phyloP scores from a whole-genome alignment of 1,284 basidiomycete species.

The Ceratobasidium sp. region DNA sequence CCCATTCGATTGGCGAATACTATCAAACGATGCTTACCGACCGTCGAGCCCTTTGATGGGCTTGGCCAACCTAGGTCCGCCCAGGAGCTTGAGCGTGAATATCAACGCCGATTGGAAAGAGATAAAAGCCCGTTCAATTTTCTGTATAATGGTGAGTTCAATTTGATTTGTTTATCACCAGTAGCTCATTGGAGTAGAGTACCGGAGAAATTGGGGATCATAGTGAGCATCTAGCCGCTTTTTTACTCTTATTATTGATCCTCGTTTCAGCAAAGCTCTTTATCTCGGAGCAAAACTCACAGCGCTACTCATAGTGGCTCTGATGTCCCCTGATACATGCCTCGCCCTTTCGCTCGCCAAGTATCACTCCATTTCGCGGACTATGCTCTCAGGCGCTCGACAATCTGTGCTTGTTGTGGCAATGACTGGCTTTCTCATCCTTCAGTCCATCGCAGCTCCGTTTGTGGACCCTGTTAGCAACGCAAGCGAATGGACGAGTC shows the following conservation, averaged over 20 bases:
- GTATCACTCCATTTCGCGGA: conserved; percentile 36
- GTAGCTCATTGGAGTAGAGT: conserved; percentile 58
- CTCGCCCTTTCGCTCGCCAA: conserved; percentile 62
- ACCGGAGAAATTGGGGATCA: conserved; percentile 72
- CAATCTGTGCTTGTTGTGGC: conserved; percentile 71
- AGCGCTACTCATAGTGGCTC: conserved; percentile 71
- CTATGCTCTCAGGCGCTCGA: conserved; percentile 66
- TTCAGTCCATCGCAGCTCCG: conserved; percentile 70
- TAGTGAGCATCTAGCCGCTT: conserved; percentile 53
- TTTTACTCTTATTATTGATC: background rate
- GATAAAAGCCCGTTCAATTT: conserved; percentile 78
- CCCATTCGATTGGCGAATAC: conserved; percentile 70
- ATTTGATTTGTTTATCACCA: conserved; percentile 14
- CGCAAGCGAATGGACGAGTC: conserved; percentile 77
- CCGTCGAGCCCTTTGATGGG: conserved; percentile 75
- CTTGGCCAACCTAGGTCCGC: conserved; percentile 69
- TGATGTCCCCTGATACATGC: conserved; percentile 78
- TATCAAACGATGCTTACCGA: conserved; percentile 69
- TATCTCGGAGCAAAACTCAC: conserved; percentile 76
- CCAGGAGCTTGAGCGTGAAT: conserved; percentile 75
- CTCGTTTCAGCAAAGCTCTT: conserved; percentile 57
- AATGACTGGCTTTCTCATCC: conserved; percentile 68
- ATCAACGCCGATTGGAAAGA: conserved; percentile 70
- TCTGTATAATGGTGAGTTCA: conserved; percentile 69
- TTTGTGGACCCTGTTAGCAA: conserved; percentile 80